These are phyloP conservation scores for Rehmannia glutinosa DNA, from an alignment of 257 asterid genomes.

Conservation along the genomic window DNA sequence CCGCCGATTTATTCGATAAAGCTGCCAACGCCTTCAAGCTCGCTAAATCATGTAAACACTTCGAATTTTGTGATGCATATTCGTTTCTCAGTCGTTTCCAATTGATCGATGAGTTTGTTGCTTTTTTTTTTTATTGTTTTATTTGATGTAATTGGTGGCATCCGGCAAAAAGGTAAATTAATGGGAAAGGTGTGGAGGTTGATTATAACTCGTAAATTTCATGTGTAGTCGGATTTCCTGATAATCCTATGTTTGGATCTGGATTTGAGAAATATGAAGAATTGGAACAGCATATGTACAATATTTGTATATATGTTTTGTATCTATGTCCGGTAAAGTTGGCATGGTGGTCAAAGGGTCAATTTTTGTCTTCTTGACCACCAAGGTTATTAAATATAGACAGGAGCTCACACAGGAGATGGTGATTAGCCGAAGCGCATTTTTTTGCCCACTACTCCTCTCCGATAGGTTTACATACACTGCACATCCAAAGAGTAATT, in stretches of 20 bases:
- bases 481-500: too few species aligned
- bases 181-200: not conserved
- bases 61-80: not conserved
- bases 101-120: slow-evolving; percentile 4
- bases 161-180: not conserved
- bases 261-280: not conserved
- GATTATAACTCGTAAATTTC: not conserved
- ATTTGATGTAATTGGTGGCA: not conserved
- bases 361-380: too few species aligned
- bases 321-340: too few species aligned
- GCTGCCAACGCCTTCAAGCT: slow-evolving; percentile 88
- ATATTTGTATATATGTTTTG: not conserved
- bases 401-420: too few species aligned
- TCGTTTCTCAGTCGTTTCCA: not conserved
- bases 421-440: too few species aligned
- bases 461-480: too few species aligned
- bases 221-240: slow-evolving; percentile 5
- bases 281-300: not conserved
- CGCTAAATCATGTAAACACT: slow-evolving; percentile 70
- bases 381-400: too few species aligned
- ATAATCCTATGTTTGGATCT: slow-evolving; percentile 21
- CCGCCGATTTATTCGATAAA: slow-evolving; percentile 79
- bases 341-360: too few species aligned
- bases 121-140: not conserved
- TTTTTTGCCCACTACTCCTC: too few species aligned